Base-by-base conservation (phyloP, 495 filamentous ascomycete species). In the Amorphotheca resinae region DNA sequence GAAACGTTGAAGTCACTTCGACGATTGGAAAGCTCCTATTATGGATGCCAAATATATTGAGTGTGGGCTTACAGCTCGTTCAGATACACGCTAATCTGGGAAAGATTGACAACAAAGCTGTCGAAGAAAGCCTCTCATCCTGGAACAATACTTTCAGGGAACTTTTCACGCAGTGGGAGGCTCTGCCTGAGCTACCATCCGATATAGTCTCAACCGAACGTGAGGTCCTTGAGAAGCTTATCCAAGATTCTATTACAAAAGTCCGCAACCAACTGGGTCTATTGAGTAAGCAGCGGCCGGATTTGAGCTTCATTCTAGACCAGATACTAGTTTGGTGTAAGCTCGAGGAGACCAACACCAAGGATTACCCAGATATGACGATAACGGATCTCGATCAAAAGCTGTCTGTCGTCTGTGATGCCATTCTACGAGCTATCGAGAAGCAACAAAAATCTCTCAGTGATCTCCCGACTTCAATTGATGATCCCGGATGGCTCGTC, bases 391-490 rank as follows among this genome's bases (percentile, higher is more conserved):
- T 82, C n/a, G 75, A 80, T 32, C 47, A 66, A 16, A 68, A 63
- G 2, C 56, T 85, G n/a, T 67, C 78, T 8, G 70, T 58, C 2
- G 59, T 74, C 15, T 70, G 70, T 22, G 77, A 84, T 59, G 72
- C 73, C 37, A 72, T 87, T 32, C 72, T 89, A 4, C 76, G 87
- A 32, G 77, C 79, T 18, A 65, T 88, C 9, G 84, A 93, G 47
- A 72, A 77, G 48, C 68, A 85, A 52, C 74, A 75, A 38, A 74
- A 73, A 38, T 48, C 56, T 1, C 53, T 58, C 11, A 38, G 51
- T 22, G 50, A 46, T 1, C 60, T 75, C 1, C 72, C 80, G 6
- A 45, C 58, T 14, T 72, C 73, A 1, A 58, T 69, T 16, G 74
- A 80, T 17, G 77, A 82, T 18, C 54, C 61, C 4, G 66, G 68